Evolutionary conservation across 2,329 filamentous ascomycete genomes (phyloP).

Genomic region (Fusarium acutatum): DNA sequence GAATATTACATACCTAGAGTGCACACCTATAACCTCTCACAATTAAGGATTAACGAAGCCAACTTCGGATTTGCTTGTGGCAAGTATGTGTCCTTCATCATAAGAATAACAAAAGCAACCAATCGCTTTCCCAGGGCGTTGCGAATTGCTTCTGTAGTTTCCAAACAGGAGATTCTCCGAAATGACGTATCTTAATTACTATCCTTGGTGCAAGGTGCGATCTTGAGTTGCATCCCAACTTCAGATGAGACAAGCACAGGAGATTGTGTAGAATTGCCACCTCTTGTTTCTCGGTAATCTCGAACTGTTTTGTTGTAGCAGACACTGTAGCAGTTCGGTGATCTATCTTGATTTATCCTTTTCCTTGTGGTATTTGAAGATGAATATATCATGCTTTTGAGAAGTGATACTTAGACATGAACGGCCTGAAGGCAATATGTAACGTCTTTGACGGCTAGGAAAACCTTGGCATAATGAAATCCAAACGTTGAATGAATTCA

Average conservation of each 20-base stretch:
- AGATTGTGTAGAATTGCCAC: neutral
- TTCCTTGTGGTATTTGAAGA: neutral
- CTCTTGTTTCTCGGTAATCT: slow-evolving; percentile 4
- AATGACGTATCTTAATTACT: slow-evolving; percentile 11
- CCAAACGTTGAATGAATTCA: neutral
- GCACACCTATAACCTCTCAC: neutral
- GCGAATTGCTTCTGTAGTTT: slow-evolving; percentile 13
- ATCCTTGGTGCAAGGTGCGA: neutral
- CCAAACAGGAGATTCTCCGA: neutral
- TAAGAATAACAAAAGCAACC: slow-evolving; percentile 1
- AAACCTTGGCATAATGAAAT: neutral
- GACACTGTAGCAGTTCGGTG: neutral
- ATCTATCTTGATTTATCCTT: neutral
- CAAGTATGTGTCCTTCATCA: neutral
- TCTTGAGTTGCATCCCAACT: slow-evolving; percentile 3
- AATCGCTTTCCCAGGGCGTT: slow-evolving; percentile 3
- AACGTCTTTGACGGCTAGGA: neutral
- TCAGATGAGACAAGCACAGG: neutral
- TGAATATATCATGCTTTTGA: neutral
- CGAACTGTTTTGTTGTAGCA: neutral
- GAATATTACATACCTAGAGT: neutral
- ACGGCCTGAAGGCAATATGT: neutral
- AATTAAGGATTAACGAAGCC: neutral
- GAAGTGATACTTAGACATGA: neutral
- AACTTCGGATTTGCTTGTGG: neutral